Evolutionary conservation across 1,284 basidiomycete species (phyloP).

Genomic region (Termitomyces sp.): DNA sequence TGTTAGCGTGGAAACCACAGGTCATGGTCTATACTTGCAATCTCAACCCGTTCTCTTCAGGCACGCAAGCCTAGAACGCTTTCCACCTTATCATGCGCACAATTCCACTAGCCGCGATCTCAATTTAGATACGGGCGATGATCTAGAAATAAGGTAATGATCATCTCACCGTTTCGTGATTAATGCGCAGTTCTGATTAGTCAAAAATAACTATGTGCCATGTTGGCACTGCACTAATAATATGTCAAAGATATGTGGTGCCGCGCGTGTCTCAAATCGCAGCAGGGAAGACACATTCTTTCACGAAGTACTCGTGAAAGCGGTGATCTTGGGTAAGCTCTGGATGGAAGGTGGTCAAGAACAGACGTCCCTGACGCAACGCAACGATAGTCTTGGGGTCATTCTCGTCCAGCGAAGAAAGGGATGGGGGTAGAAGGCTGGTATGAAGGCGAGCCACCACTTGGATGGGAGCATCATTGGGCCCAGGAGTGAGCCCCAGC

Average conservation of each 20-base stretch:
- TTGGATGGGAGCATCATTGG: conserved; percentile 47
- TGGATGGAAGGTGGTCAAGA: conserved; percentile 93
- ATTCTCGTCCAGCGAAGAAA: conserved; percentile 34
- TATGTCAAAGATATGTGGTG: not conserved
- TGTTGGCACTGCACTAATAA: not conserved
- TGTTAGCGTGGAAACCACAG: not conserved
- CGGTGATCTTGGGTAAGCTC: conserved; percentile 86
- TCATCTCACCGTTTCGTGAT: not conserved
- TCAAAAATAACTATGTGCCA: not conserved
- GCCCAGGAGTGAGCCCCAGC: conserved; percentile 39
- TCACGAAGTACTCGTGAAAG: conserved; percentile 86
- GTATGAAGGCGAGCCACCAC: conserved; percentile 74
- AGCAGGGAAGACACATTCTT: conserved; percentile 48
- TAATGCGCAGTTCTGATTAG: not conserved
- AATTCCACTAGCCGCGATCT: not conserved
- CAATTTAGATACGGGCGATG: not conserved
- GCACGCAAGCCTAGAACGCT: not conserved
- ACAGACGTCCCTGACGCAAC: conserved; percentile 76
- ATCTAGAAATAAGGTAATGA: not conserved
- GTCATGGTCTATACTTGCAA: conserved; percentile 1
- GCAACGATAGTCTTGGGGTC: conserved; percentile 78
- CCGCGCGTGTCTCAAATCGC: conserved; percentile 1
- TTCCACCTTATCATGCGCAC: not conserved
- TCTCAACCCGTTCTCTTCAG: not conserved
- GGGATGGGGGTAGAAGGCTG: conserved; percentile 49